Conservation (phyloP, 2,329 filamentous ascomycete genomes). For the Venturia pyrina region DNA sequence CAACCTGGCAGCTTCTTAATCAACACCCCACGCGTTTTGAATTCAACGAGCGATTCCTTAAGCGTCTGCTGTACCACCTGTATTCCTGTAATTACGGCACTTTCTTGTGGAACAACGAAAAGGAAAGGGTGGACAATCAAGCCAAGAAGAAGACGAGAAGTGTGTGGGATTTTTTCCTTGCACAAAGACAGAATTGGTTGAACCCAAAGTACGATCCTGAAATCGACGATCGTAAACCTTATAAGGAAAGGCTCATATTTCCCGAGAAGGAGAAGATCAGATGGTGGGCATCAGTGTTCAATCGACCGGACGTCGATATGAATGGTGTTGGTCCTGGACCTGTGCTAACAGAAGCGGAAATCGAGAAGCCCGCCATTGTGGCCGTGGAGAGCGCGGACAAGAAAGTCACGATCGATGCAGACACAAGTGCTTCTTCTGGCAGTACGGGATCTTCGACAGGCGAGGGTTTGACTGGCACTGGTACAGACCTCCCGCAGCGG, state of each 20-base stretch:
- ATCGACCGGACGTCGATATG: conserved; percentile 84
- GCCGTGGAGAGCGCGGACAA: not conserved
- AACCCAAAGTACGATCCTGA: conserved; percentile 69
- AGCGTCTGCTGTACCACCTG: conserved; percentile 81
- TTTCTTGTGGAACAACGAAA: conserved; percentile 91
- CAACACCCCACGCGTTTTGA: conserved; percentile 87
- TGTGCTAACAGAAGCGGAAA: not conserved
- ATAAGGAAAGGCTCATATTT: conserved; percentile 74
- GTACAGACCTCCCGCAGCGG: not conserved
- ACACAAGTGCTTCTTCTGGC: not conserved
- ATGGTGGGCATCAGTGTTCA: conserved; percentile 90
- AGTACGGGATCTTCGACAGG: not conserved
- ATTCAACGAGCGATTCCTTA: conserved; percentile 88
- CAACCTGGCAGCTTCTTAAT: conserved; percentile 77
- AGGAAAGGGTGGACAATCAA: conserved; percentile 63
- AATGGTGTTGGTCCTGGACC: conserved; percentile 38
- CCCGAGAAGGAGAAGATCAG: conserved; percentile 67
- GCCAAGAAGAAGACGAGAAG: conserved; percentile 66
- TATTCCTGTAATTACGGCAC: conserved; percentile 96
- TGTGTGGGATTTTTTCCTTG: conserved; percentile 93
- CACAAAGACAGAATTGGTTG: conserved; percentile 67
- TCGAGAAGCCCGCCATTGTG: not conserved
- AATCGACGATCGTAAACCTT: conserved; percentile 68
- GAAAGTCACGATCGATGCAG: not conserved
- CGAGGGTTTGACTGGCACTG: not conserved